Base-by-base conservation (phyloP, 1,284 basidiomycete species). In the Mycena citricolor region DNA sequence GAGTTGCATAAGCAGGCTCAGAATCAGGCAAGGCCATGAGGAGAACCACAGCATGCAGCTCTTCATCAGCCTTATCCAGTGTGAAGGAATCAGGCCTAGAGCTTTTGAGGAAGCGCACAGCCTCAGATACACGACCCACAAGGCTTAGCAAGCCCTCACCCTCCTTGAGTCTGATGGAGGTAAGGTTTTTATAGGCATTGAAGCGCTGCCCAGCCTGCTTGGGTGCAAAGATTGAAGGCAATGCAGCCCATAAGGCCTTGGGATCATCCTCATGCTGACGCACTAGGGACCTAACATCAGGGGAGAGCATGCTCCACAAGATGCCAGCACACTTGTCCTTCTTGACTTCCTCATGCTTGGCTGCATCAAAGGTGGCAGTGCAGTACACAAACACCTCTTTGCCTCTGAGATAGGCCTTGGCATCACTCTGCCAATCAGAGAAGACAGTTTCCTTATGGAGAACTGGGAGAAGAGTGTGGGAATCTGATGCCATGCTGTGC, bases 21-120 rank as follows among this genome's bases (percentile, higher is more conserved):
- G n/a, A n/a, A n/a, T 42, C 40, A 42, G 40, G 29, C n/a, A 40
- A 32, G 39, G 29, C 8, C 37, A 39, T 39, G 37, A 39, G 38
- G 14, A 30, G 38, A 39, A 39, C 14, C 13, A 39, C 38, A 4
- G 26, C 3, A 11, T 39, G 38, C 17, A 39, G 38, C 32, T 39
- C 26, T 26, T 28, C 38, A 31, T 30, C 39, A 23, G 39, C 29
- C 2, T 41, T 25, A 2, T 24, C 23, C 12, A 41, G 29, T 25
- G 12, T n/a, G 26, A 41, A 41, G 21, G 2, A 8, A 3, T n/a
- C 12, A 25, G 31, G 10, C n/a, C 31, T 24, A 8, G 39, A 41
- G 4, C 28, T 32, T 19, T 24, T 41, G 4, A 41, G 16, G 10
- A 41, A 11, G 11, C 32, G 32, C 31, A 42, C 34, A 26, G 32